phyloP scores from a whole-genome alignment of 495 filamentous ascomycete genomes.

The Aspergillus egyptiacus region DNA sequence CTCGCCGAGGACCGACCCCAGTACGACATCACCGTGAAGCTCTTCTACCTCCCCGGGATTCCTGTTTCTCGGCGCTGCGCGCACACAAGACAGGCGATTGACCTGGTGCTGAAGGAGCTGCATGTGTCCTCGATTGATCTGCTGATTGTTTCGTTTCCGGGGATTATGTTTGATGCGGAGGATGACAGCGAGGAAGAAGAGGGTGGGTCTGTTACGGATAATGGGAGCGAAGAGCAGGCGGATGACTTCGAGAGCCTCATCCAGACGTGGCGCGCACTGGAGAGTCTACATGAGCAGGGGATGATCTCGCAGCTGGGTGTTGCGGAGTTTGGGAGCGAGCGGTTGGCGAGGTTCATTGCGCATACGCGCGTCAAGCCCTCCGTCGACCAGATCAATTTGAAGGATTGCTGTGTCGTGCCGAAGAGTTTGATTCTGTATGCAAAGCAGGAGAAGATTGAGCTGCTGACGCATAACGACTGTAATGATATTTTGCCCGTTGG shows the following conservation, averaged over 20 bases:
- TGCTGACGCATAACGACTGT: constrained; percentile 92
- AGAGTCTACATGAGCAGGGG: constrained; percentile 65
- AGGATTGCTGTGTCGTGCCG: constrained; percentile 94
- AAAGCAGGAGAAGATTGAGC: constrained; percentile 75
- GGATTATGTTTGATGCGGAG: constrained; percentile 87
- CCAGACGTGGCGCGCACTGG: constrained; percentile 64
- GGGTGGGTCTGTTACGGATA: constrained; percentile 48
- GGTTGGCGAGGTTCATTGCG: constrained; percentile 61
- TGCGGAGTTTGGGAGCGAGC: constrained; percentile 82
- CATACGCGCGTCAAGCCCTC: constrained; percentile 65
- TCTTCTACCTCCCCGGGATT: constrained; percentile 80
- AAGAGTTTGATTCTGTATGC: constrained; percentile 80
- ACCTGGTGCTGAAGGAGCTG: constrained; percentile 72
- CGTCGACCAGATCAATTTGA: constrained; percentile 95
- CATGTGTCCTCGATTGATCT: constrained; percentile 72
- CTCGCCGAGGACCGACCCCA: constrained; percentile 70
- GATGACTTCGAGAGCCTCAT: constrained; percentile 63
- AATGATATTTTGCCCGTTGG: constrained; percentile 83
- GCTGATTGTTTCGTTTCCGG: constrained; percentile 87
- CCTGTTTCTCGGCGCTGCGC: constrained; percentile 52
- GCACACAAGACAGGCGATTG: constrained; percentile 70
- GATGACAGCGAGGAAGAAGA: constrained; percentile 72
- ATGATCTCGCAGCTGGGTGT: constrained; percentile 71
- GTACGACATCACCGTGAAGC: constrained; percentile 90
- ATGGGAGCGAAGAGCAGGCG: constrained; percentile 41